phyloP scores from a whole-genome alignment of 306 rosid species.

The Pterocarpus macrocarpus region DNA sequence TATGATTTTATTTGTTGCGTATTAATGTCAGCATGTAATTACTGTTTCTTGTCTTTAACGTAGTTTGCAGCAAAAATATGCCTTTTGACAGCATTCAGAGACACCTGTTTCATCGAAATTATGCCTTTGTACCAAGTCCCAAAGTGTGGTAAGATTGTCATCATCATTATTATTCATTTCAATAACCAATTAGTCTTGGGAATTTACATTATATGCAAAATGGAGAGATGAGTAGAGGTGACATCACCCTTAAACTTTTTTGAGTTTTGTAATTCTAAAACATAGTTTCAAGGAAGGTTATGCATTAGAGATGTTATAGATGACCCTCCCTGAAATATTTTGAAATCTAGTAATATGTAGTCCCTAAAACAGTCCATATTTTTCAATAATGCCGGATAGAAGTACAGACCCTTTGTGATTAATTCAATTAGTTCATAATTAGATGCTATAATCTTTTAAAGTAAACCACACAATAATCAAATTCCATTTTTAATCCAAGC shows the following conservation, averaged over 20 bases:
- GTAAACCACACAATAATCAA: too few relatives aligned
- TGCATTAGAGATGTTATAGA: neutral
- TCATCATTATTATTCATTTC: neutral
- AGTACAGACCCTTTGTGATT: neutral
- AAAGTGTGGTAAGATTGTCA: conserved; percentile 60
- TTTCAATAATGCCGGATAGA: neutral
- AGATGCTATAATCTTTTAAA: too few relatives aligned
- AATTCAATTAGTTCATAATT: neutral
- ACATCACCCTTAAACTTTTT: neutral
- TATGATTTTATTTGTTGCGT: conserved; percentile 9
- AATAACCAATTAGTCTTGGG: neutral
- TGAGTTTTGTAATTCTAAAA: neutral
- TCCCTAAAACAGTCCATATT: neutral
- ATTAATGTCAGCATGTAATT: neutral
- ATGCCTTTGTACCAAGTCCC: conserved; percentile 63
- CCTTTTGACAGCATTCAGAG: conserved; percentile 85
- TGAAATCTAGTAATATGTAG: neutral
- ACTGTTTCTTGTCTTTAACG: conserved; percentile 44
- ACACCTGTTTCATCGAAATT: conserved; percentile 80
- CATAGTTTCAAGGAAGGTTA: neutral
- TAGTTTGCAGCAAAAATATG: conserved; percentile 85
- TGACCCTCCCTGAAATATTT: conserved; percentile 2
- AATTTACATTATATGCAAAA: neutral
- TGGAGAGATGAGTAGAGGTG: neutral
- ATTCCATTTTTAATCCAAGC: neutral